Evolutionary conservation across 2,329 filamentous ascomycete genomes (phyloP).

Genomic region (Fusarium armeniacum): DNA sequence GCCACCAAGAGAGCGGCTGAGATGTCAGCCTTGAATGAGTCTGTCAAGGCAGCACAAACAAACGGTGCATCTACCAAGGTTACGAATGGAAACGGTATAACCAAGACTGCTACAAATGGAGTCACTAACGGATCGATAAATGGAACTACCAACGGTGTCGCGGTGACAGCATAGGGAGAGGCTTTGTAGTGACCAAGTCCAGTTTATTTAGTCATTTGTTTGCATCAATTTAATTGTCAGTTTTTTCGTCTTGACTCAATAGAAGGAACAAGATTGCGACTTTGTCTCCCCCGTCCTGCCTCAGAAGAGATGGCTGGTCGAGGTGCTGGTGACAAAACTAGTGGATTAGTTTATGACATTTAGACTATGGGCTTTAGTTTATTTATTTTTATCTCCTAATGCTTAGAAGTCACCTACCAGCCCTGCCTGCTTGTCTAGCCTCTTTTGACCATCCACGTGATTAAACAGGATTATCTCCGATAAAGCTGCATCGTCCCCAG

Average conservation of each 20-base stretch:
- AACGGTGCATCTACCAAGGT: background rate
- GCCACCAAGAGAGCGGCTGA: conserved; percentile 46
- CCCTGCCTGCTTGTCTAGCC: background rate
- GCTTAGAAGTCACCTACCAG: too few species aligned
- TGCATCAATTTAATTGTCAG: background rate
- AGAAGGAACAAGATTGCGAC: too few species aligned
- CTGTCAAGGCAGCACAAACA: conserved; percentile 10
- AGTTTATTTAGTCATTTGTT: background rate
- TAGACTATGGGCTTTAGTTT: too few species aligned
- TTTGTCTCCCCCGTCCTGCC: too few species aligned
- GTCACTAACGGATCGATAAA: background rate
- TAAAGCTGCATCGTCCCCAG: conserved; percentile 7
- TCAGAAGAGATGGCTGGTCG: too few species aligned
- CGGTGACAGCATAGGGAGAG: background rate
- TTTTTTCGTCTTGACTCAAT: background rate
- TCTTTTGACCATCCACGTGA: conserved; percentile 21
- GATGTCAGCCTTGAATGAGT: conserved; percentile 45
- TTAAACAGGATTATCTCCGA: conserved; percentile 9
- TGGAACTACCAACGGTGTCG: background rate
- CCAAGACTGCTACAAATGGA: background rate
- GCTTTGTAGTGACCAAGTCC: accelerated
- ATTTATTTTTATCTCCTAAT: too few species aligned
- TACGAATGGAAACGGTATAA: background rate
- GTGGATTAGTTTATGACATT: too few species aligned
- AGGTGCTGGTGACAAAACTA: too few species aligned